Percentiles rank a stretch among this genome's conserved stretches.
phyloP scores from a whole-genome alignment of 768 basidiomycete genomes.

The Leccinum ochraceum region DNA sequence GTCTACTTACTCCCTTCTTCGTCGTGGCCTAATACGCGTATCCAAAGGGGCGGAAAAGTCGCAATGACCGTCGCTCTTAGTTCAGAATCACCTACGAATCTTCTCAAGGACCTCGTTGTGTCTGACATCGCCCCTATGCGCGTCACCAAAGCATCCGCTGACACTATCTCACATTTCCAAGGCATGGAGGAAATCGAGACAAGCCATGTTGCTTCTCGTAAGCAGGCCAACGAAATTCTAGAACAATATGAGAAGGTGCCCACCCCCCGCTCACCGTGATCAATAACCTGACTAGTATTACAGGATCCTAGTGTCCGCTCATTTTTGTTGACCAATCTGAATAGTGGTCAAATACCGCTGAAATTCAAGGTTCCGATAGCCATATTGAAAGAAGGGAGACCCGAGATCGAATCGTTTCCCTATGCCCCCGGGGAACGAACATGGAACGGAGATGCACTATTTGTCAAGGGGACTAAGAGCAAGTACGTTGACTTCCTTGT shows the following conservation, averaged over 20 bases:
- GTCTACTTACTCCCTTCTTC: constrained; percentile 25
- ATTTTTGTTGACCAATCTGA: constrained; percentile 85
- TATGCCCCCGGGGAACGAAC: constrained; percentile 54
- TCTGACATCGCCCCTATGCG: constrained; percentile 81
- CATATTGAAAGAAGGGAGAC: constrained; percentile 60
- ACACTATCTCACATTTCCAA: constrained; percentile 65
- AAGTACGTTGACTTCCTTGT: constrained; percentile 42
- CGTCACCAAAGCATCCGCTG: constrained; percentile 51
- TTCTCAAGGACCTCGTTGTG: constrained; percentile 62
- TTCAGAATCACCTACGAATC: constrained; percentile 39
- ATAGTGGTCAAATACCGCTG: constrained; percentile 39
- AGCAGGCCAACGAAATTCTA: constrained; percentile 70
- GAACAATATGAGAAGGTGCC: constrained; percentile 61
- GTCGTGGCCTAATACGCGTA: constrained; percentile 4
- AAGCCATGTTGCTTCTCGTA: constrained; percentile 55
- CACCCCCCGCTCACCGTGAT: not conserved
- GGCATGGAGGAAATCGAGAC: constrained; percentile 76
- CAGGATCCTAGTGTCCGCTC: constrained; percentile 76
- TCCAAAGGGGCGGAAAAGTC: constrained; percentile 78
- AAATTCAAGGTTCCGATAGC: constrained; percentile 75
- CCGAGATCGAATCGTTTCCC: constrained; percentile 77
- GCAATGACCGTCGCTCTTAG: constrained; percentile 69
- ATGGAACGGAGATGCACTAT: constrained; percentile 64
- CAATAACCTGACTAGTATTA: constrained; percentile 8
- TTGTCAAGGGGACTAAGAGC: constrained; percentile 80